These are phyloP conservation scores for Amphicarpaea edgeworthii DNA, from an alignment of 306 rosid genomes.

Conservation along the genomic window DNA sequence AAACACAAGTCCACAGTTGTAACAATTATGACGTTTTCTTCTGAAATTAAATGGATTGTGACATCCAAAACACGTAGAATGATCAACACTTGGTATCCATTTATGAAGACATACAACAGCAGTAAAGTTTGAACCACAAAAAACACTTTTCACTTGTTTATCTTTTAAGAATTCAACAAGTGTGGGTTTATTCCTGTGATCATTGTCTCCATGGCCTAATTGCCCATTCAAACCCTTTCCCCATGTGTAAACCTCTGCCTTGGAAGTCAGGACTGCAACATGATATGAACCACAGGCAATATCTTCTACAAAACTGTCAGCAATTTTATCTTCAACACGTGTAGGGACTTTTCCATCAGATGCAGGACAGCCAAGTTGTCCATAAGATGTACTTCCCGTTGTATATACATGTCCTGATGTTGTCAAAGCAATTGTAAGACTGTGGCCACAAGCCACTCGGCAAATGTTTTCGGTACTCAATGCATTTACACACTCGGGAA, in stretches of 20 bases:
- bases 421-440: slow-evolving; percentile 87
- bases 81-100: slow-evolving; percentile 86
- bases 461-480: slow-evolving; percentile 68
- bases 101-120: slow-evolving; percentile 88
- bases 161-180: slow-evolving; percentile 72
- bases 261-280: slow-evolving; percentile 89
- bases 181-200: slow-evolving; percentile 80
- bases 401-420: slow-evolving; percentile 80
- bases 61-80: slow-evolving; percentile 81
- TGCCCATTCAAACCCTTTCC: slow-evolving; percentile 98
- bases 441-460: slow-evolving; percentile 87
- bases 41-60: slow-evolving; percentile 82
- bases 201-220: slow-evolving; percentile 90
- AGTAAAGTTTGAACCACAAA: slow-evolving; percentile 93
- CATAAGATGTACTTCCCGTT: slow-evolving; percentile 85
- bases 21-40: slow-evolving; percentile 97
- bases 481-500: slow-evolving; percentile 76
- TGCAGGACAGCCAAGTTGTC: slow-evolving; percentile 84
- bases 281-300: slow-evolving; percentile 93
- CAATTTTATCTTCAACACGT: slow-evolving; percentile 70
- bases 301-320: slow-evolving; percentile 72
- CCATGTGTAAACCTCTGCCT: slow-evolving; percentile 93
- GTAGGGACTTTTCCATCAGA: slow-evolving; percentile 79
- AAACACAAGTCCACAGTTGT: slow-evolving; percentile 93
- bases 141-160: slow-evolving; percentile 77